Base-by-base conservation (phyloP, 2,329 filamentous ascomycete genomes). In the Xylariaceae sp. region DNA sequence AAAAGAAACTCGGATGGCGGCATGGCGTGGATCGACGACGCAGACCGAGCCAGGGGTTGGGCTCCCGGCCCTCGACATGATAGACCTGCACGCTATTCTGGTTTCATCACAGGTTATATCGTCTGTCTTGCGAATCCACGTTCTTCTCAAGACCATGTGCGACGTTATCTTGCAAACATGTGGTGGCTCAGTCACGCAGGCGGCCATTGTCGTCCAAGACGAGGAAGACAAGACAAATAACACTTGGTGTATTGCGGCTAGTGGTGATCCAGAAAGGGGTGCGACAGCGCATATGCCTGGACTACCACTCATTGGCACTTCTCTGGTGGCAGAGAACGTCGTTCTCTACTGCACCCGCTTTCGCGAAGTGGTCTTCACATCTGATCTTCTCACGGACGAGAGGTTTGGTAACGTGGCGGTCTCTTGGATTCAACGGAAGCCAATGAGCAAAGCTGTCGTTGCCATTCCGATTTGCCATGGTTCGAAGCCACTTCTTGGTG, bases 91-190 rank as follows among this genome's bases (percentile, higher is more conserved):
- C 48, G 88, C 87, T 23, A 92, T 93, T 60, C 77, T 93, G 11
- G 86, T 89, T 66, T 90, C 87, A 2, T 91, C 88, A 8, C 89
- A 92, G 69, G 83, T 92, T 49, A 86, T 93, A 49, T 92, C 89
- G 3, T 92, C 88, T 13, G 88, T 92, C 54, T 74, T 93, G 9
- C 83, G 88, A 64, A 83, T 92, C 10, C 88, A 92, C 64, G 83
- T 88, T 66, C 79, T 93, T 3, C 80, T 92, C 61, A 86, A 88
- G 68, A 92, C 89, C 48, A 90, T 93, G 85, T 90, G 88, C 66
- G 86, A 90, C 62, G 89, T 92, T 62, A 90, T 92, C 53, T 73
- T 92, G 30, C 87, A 92, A 65, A 90, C 88, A 0, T 91, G 88
- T 55, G 88, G 88, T 45, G 83, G 84, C 37, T 80, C 84, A 6